Evolutionary conservation across 768 basidiomycete species (phyloP), one percentile per base, ranked within the genome.

Genomic region (Mycena rosella): DNA sequence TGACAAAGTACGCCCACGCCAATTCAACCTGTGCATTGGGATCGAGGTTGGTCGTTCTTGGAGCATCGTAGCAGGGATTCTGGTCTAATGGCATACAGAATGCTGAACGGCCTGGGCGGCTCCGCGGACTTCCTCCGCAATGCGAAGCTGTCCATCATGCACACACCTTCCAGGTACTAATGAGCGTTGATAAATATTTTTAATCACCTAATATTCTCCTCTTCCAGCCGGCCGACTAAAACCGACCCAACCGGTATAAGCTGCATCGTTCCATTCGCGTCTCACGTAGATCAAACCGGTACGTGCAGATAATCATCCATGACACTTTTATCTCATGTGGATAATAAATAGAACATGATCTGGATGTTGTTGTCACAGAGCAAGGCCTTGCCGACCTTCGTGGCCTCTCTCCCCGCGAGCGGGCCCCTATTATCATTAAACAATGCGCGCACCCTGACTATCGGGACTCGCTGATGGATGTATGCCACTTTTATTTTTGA

Each of bases 1-100:
- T 9, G 48, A 1, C 38, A 27, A 56, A 84, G 82, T 85, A 86
- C 68, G 84, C 80, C 14, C 85, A 86, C 58, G 85, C 85, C 5
- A 86, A 86, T 75, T 84, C 83, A n/a, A 86, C 85, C 0, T 81
- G 81, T 63, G 84, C 83, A 3, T 77, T 84, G n/a, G 84, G 85
- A 24, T 85, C 84, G 1, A 68, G 77, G 77, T 77, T 52, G 20
- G 65, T 67, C 14, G 17, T 24, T n/a, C 24, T 15, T 32, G 29
- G 20, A 18, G 17, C 20, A 3, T 30, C 57, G 2, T 17, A 17
- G 52, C 1, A 11, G 6, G 24, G 29, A 36, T 18, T 6, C 44
- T 29, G 24, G 34, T 24, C 18, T 29, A 0, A 36, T 14, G 38
- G 38, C 26, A 22, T 36, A 1, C 36, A 77, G 84, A 42, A 86